These are phyloP conservation scores for Xylaria castorea DNA, from an alignment of 495 filamentous ascomycete species.

Conservation along the genomic window DNA sequence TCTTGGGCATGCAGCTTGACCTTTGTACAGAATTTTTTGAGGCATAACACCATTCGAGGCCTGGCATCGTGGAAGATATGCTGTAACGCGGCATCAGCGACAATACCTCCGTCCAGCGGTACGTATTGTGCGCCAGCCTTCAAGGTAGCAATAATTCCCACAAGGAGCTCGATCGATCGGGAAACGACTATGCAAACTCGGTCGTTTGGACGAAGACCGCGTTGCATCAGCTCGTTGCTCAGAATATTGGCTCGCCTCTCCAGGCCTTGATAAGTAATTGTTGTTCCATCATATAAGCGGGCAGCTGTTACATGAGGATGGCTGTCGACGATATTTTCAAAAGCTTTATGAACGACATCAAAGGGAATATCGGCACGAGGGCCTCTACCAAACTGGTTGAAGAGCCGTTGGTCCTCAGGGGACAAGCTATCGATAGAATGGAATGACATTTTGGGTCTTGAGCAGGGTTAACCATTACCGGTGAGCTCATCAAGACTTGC, in stretches of 20 bases:
- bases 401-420: conserved; percentile 33
- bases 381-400: conserved; percentile 41
- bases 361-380: conserved; percentile 32
- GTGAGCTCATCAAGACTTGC: neutral
- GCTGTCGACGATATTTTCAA: conserved; percentile 36
- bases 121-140: conserved; percentile 60
- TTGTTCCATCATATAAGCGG: conserved; percentile 38
- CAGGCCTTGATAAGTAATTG: conserved; percentile 45
- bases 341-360: conserved; percentile 40
- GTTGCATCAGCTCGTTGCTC: conserved; percentile 34
- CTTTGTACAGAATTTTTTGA: conserved; percentile 31
- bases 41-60: conserved; percentile 28
- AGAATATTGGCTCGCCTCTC: conserved; percentile 42
- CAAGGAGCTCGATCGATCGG: conserved; percentile 47
- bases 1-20: conserved; percentile 23
- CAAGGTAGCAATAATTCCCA: conserved; percentile 57
- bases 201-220: conserved; percentile 38
- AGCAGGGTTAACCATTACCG: neutral
- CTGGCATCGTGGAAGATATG: conserved; percentile 41
- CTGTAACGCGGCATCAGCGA: conserved; percentile 40
- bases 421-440: conserved; percentile 34
- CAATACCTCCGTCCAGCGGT: conserved; percentile 50
- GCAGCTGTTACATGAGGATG: conserved; percentile 40
- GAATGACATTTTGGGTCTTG: conserved; percentile 23
- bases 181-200: conserved; percentile 41